A percentile compares a stretch with the other conserved stretches of the same genome.
Evolutionary conservation across 139 green algal species (phyloP).

Genomic region (Micractinium conductrix): DNA sequence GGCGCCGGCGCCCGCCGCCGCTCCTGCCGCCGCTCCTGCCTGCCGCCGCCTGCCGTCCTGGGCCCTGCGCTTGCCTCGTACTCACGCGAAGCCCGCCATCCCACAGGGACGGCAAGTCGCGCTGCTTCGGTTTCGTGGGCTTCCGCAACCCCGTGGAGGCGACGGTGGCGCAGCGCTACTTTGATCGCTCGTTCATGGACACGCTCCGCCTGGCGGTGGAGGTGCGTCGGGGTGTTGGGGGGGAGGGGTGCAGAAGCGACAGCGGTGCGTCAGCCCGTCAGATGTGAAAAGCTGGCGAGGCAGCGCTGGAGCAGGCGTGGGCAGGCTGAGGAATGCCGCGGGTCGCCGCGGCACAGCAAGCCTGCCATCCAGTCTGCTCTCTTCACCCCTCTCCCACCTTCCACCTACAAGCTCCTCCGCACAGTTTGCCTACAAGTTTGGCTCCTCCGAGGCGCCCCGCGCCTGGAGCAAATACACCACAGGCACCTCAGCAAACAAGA

Average conservation of each 20-base stretch:
- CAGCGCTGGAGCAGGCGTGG: too few species aligned
- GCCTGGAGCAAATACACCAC: slow-evolving; percentile 92
- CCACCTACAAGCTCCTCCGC: not conserved
- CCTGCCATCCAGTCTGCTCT: too few species aligned
- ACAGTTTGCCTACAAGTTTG: slow-evolving; percentile 76
- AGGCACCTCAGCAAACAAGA: slow-evolving; percentile 54
- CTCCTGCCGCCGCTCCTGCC: not conserved
- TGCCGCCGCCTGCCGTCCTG: not conserved
- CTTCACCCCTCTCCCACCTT: not conserved
- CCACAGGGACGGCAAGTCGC: slow-evolving; percentile 88
- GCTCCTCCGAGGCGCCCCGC: slow-evolving; percentile 56
- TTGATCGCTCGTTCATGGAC: slow-evolving; percentile 92
- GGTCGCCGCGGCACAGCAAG: too few species aligned
- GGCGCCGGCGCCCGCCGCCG: slow-evolving; percentile 9
- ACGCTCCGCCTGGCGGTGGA: slow-evolving; percentile 83
- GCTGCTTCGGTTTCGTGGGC: slow-evolving; percentile 95
- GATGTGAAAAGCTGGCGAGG: too few species aligned
- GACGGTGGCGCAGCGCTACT: slow-evolving; percentile 81
- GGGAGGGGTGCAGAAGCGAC: too few species aligned
- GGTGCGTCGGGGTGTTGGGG: slow-evolving; percentile 64
- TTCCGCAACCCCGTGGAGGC: slow-evolving; percentile 85
- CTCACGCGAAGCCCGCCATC: not conserved
- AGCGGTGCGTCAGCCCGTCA: too few species aligned
- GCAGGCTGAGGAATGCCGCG: too few species aligned
- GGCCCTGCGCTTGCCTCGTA: not conserved